Conservation (phyloP, 2,329 filamentous ascomycete genomes). For the Trichoderma sp. region DNA sequence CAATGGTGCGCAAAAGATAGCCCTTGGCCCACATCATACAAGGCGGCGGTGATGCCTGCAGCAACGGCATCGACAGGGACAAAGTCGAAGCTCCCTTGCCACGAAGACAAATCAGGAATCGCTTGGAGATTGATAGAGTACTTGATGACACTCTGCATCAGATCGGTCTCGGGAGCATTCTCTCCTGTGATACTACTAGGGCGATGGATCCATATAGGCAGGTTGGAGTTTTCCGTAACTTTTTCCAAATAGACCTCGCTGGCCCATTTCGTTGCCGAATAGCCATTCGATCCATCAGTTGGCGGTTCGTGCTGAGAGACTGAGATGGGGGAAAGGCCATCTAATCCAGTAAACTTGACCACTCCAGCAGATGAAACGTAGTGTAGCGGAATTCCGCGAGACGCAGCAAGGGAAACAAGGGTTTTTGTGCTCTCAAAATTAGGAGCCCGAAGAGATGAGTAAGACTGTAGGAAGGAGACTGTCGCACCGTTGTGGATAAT, state of each 20-base stretch:
- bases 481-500: background rate
- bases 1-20: background rate
- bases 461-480: background rate
- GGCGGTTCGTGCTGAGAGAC: constrained; percentile 17
- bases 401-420: constrained; percentile 30
- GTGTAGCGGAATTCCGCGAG: constrained; percentile 35
- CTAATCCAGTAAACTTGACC: constrained; percentile 18
- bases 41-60: background rate
- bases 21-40: background rate
- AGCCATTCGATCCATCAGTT: constrained; percentile 33
- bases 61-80: background rate
- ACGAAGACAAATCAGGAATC: background rate
- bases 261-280: constrained; percentile 37
- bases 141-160: constrained; percentile 18
- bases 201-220: constrained; percentile 33
- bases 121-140: background rate
- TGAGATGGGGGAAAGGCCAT: background rate
- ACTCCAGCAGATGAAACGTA: constrained; percentile 37
- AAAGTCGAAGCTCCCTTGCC: background rate
- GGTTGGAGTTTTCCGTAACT: constrained; percentile 17
- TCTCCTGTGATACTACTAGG: constrained; percentile 28
- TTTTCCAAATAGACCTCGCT: constrained; percentile 36
- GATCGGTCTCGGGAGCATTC: constrained; percentile 23
- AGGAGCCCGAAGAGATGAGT: background rate
- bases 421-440: constrained; percentile 27